Base-by-base conservation (phyloP, 495 filamentous ascomycete genomes). In the Aspergillus heteromorphus region DNA sequence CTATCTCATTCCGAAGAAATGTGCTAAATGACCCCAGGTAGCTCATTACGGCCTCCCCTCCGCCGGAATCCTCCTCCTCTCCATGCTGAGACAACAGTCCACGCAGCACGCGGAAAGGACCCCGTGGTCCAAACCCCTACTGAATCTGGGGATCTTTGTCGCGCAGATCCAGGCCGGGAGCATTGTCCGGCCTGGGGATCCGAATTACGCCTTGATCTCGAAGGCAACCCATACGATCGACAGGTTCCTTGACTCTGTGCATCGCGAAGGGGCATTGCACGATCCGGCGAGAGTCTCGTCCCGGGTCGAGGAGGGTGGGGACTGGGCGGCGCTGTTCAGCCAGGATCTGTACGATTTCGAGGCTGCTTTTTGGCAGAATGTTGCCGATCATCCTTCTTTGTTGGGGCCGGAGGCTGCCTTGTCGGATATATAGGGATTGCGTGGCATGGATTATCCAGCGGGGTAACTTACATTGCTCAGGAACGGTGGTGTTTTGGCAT, bases 21-120 rank as follows among this genome's bases (percentile, higher is more conserved):
- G 41, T 1, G 41, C 14, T 23, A 21, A 45, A 45, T 6, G 23
- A 13, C 14, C 43, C 14, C 17, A 74, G 72, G 64, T 75, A 19
- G 70, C 65, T 3, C 65, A 75, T 45, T 74, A 73, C 41, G 72
- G 72, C 7, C 65, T 75, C 8, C 69, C 72, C 9, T 71, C 72
- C 0, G 71, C 72, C 0, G 72, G 72, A 10, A 73, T 75, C 1
- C 58, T 74, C 20, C 66, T 67, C 25, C 64, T 75, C 8, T 61
- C 71, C 6, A 53, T 75, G 23, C 58, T 74, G 6, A 65, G 63
- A 18, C 63, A 68, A 29, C 60, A 56, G 13, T 49, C 20, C 42
- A 53, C 31, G 8, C 43, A 11, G 29, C 49, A 56, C 0, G 54
- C 30, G 5, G 45, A 55, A 29, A 27, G 7, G 23, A 40, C 60